Conservation (phyloP, 2,329 filamentous ascomycete species). For the Diaporthe nobilis region DNA sequence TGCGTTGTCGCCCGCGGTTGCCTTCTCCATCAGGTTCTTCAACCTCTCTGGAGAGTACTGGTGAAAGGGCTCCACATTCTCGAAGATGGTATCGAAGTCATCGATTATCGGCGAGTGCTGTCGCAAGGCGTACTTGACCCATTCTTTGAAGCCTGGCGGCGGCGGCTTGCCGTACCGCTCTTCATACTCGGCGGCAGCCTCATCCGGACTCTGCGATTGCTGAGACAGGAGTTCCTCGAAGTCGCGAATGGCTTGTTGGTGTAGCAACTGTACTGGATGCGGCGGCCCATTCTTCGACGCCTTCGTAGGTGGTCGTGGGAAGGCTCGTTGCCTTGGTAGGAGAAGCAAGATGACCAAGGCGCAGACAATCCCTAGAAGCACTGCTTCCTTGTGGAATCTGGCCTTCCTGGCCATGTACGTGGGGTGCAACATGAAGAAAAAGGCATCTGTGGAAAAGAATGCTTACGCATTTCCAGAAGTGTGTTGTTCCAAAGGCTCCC, state of each 20-base stretch:
- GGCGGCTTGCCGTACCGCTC: constrained; percentile 59
- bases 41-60: constrained; percentile 54
- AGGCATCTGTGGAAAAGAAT: not conserved
- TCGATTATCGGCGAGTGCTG: constrained; percentile 63
- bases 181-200: constrained; percentile 58
- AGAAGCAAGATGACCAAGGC: not conserved
- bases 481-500: not conserved
- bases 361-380: not conserved
- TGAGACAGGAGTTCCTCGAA: constrained; percentile 52
- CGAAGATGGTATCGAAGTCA: constrained; percentile 61
- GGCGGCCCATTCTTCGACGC: not conserved
- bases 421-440: constrained; percentile 11
- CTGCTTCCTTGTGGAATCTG: constrained; percentile 5
- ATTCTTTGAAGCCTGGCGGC: constrained; percentile 61
- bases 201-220: constrained; percentile 56
- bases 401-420: constrained; percentile 24
- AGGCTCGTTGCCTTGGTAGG: not conserved
- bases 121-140: constrained; percentile 58
- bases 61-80: constrained; percentile 58
- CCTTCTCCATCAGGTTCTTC: constrained; percentile 46
- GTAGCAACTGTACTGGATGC: constrained; percentile 56
- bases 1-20: constrained; percentile 45
- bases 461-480: not conserved
- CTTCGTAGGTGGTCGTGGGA: not conserved
- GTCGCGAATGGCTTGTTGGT: constrained; percentile 45